Base-by-base conservation (phyloP, 225 moss, liverwort and hornwort species). In the Sphagnum tenellum region DNA sequence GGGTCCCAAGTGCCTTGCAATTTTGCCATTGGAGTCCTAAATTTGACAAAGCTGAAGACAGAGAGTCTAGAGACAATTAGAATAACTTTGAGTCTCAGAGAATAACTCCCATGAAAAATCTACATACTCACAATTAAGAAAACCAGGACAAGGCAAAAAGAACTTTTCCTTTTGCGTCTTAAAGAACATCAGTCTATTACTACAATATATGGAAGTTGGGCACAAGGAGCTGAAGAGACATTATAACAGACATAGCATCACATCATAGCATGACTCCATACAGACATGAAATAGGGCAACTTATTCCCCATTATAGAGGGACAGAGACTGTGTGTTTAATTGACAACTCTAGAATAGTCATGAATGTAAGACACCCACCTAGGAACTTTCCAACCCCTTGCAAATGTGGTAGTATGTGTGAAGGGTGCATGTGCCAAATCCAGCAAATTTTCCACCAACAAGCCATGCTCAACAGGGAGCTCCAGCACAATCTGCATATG, bases 391-490 rank as follows among this genome's bases (percentile, higher is more conserved):
- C 96, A 96, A 58, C 96, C 96, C 75, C 89, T 96, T 2, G 96
- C 96, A 66, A 96, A 96, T 52, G 96, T 96, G 9, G 88, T 87
- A 29, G 92, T 92, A 51, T 96, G 96, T 44, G 96, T 96, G 64
- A 96, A 96, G 8, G 96, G 96, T n/a, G 96, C 96, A 72, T 96
- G 96, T 10, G 96, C 96, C 78, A 96, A 75, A 75, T 96, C 96
- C 12, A 96, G 82, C 50, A 96, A 74, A 70, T 96, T 96, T 71
- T 96, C 96, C 78, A 96, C 92, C 72, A 96, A 75, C 48, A 96
- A 73, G 48, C 96, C 92, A 76, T 96, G 96, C 74, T 96, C 96
- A 69, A 96, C 96, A 45, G 90, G 92, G 54, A 96, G 80, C 62
- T 96, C 92, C 82, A 96, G 71, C 0, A 87, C 72, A 65, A 96